phyloP scores from a whole-genome alignment of 257 asterid genomes.

The Cordia subcordata region DNA sequence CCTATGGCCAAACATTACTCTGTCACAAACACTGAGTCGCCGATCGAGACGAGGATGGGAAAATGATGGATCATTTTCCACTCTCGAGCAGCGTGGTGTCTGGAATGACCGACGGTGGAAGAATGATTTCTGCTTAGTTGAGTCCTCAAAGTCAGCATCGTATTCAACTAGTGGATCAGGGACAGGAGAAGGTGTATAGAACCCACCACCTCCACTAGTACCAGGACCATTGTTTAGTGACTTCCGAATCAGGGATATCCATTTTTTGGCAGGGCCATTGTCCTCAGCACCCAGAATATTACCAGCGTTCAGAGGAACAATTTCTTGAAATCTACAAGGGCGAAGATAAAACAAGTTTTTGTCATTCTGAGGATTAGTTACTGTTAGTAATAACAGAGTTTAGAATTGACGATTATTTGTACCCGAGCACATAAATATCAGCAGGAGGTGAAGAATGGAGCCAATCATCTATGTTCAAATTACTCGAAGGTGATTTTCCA shows the following conservation, averaged over 20 bases:
- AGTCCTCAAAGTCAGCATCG: conserved; percentile 91
- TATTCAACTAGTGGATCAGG: conserved; percentile 87
- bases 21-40: conserved; percentile 83
- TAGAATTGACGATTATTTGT: conserved; percentile 7
- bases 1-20: conserved; percentile 66
- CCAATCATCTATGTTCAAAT: conserved; percentile 87
- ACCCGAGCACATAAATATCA: conserved; percentile 98
- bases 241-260: conserved; percentile 21
- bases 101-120: conserved; percentile 88
- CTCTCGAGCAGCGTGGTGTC: conserved; percentile 61
- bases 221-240: conserved; percentile 32
- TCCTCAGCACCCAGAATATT: conserved; percentile 27
- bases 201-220: conserved; percentile 50
- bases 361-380: background rate
- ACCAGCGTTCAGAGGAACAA: conserved; percentile 29
- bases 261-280: conserved; percentile 22
- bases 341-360: background rate
- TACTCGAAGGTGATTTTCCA: conserved; percentile 79
- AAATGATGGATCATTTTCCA: conserved; percentile 53
- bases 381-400: no score
- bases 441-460: conserved; percentile 95
- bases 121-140: conserved; percentile 59
- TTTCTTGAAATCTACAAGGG: conserved; percentile 25
- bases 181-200: conserved; percentile 81
- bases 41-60: conserved; percentile 73